Percentiles rank a stretch among this genome's conserved stretches.
Evolutionary conservation across 352 stramenopile species (phyloP).

Genomic region (Nothophytophthora sp.): DNA sequence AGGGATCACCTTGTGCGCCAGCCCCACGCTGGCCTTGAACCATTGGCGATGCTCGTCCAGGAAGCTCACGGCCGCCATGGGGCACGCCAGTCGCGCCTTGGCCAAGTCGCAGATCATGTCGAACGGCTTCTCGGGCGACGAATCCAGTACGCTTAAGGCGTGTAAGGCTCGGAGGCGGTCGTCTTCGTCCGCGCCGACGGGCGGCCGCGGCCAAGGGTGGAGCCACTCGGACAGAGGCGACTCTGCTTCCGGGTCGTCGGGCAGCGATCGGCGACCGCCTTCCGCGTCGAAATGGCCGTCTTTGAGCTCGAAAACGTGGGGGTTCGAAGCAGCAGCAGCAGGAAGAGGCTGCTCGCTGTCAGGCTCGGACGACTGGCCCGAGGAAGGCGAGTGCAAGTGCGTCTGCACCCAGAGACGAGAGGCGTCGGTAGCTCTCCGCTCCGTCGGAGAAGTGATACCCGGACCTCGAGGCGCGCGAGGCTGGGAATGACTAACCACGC

Average conservation of each 20-base stretch:
- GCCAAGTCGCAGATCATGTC: conserved; percentile 83
- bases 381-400: conserved; percentile 66
- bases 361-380: conserved; percentile 28
- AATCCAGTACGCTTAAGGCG: conserved; percentile 62
- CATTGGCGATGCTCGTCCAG: conserved; percentile 77
- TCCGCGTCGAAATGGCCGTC: conserved; percentile 29
- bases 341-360: conserved; percentile 39
- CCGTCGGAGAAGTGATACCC: conserved; percentile 10
- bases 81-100: conserved; percentile 60
- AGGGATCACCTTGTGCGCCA: conserved; percentile 77
- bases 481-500: conserved; percentile 56
- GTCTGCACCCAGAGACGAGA: conserved; percentile 57
- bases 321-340: conserved; percentile 16
- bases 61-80: conserved; percentile 83
- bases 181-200: conserved; percentile 51
- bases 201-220: conserved; percentile 76
- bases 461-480: conserved; percentile 4
- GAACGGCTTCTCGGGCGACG: conserved; percentile 56
- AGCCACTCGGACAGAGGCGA: conserved; percentile 31
- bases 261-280: conserved; percentile 21
- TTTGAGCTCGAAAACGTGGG: conserved; percentile 22
- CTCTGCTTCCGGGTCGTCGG: conserved; percentile 19
- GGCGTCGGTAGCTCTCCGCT: conserved; percentile 35
- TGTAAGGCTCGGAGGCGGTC: conserved; percentile 52
- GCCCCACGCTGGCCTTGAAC: conserved; percentile 74